phyloP scores from a whole-genome alignment of 306 rosid species.

The Carpinus fangiana region DNA sequence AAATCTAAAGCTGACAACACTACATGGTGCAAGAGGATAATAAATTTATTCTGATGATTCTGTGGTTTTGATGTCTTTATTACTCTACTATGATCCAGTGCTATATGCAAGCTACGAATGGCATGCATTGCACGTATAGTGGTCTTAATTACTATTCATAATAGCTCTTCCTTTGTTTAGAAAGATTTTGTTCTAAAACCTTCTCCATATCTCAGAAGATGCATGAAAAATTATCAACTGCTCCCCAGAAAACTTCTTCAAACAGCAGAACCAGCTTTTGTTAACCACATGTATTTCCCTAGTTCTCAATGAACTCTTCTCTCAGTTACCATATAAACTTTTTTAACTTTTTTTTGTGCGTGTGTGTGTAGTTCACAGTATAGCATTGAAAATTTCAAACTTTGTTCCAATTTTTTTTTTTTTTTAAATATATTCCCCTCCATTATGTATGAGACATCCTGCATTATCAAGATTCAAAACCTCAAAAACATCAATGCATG shows the following conservation, averaged over 20 bases:
- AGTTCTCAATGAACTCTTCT: not conserved
- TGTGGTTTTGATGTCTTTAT: not conserved
- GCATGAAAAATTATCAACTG: not conserved
- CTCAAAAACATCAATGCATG: constrained; percentile 12
- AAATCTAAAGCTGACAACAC: constrained; percentile 20
- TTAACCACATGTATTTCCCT: not conserved
- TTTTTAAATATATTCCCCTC: not conserved
- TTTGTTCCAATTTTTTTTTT: not conserved
- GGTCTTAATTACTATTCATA: not conserved
- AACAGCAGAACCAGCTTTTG: constrained; percentile 3
- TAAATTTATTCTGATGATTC: constrained; percentile 15
- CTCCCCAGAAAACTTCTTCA: not conserved
- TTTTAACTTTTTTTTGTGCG: too few relatives aligned
- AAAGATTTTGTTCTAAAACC: not conserved
- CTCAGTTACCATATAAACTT: not conserved
- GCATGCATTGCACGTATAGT: not conserved
- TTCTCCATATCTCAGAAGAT: not conserved
- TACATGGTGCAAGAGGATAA: constrained; percentile 13
- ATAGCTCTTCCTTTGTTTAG: not conserved
- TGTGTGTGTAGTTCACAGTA: not conserved
- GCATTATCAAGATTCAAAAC: constrained; percentile 27
- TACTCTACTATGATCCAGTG: not conserved
- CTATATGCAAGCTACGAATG: not conserved
- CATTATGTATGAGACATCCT: not conserved
- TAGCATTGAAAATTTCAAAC: not conserved